Evolutionary conservation across 2,329 filamentous ascomycete species (phyloP).

Genomic region (Phyllosticta ampelicida): DNA sequence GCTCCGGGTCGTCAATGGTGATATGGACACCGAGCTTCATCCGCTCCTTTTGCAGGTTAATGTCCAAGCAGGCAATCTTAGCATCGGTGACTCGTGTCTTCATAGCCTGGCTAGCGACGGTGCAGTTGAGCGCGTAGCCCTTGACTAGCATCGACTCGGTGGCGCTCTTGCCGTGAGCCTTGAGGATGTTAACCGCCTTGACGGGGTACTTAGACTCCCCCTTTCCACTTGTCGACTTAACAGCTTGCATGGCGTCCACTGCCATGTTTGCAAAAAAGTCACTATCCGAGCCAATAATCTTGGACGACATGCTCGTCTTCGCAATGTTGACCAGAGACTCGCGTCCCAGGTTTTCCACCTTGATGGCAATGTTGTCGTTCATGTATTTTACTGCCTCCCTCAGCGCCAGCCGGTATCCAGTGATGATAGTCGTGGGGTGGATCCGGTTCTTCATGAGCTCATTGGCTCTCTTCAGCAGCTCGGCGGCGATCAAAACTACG

Average conservation of each 20-base stretch:
- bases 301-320: slow-evolving; percentile 98
- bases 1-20: slow-evolving; percentile 92
- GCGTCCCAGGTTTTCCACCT: slow-evolving; percentile 81
- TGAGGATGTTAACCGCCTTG: slow-evolving; percentile 97
- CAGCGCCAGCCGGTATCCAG: slow-evolving; percentile 88
- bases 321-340: slow-evolving; percentile 91
- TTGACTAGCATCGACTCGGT: slow-evolving; percentile 84
- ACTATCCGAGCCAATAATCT: slow-evolving; percentile 91
- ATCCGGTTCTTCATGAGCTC: slow-evolving; percentile 99
- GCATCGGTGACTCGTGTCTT: slow-evolving; percentile 83
- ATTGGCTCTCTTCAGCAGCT: slow-evolving; percentile 86
- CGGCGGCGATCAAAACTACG: slow-evolving; percentile 91
- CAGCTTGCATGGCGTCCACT: slow-evolving; percentile 89
- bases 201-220: slow-evolving; percentile 93
- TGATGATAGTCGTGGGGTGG: slow-evolving; percentile 98
- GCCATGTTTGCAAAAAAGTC: slow-evolving; percentile 98
- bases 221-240: slow-evolving; percentile 85
- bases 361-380: slow-evolving; percentile 95
- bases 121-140: slow-evolving; percentile 97
- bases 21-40: slow-evolving; percentile 99
- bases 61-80: slow-evolving; percentile 93
- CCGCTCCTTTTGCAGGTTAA: slow-evolving; percentile 97
- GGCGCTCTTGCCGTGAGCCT: slow-evolving; percentile 90
- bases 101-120: slow-evolving; percentile 97
- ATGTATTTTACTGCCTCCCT: slow-evolving; percentile 97